Evolutionary conservation across 768 basidiomycete genomes (phyloP), one percentile per base, ranked within the genome.

Genomic region (Tulasnella sp.): DNA sequence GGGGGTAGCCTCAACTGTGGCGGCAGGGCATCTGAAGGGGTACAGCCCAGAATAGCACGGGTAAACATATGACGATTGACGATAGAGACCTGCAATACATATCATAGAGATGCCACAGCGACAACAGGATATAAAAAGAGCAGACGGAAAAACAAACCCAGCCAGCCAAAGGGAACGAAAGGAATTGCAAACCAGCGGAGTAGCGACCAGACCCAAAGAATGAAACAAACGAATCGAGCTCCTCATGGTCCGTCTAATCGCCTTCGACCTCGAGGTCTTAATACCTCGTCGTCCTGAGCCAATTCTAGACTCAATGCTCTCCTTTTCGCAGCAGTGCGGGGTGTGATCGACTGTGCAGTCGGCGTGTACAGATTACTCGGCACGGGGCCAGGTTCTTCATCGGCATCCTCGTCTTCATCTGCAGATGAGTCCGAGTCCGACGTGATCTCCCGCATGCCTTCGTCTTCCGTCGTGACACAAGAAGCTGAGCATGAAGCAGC

Each of bases 281-380:
- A 26, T 29, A n/a, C 40, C 11, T 66, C 64, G 29, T 67, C 67
- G 9, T 26, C 39, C 2, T 39, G 36, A 67, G 29, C 32, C 67
- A 37, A 8, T 40, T 67, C 67, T 26, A 41, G 22, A 14, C 67
- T 67, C 12, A 26, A 14, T 19, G 67, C 67, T 14, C 67, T 67
- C 40, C 67, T 35, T 29, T 67, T 67, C 19, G 67, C 67, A 67
- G 67, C 67, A 0, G 67, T 67, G 35, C 67, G 67, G n/a, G 67
- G 67, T 14, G 67, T 67, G 67, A 41, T 39, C 35, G 67, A n/a
- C 39, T 59, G 39, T 29, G 39, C 39, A 19, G 36, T 41, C 67
- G 39, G 35, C 67, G 29, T 7, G 36, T 44, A 42, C 67, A 67
- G 32, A 3, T 41, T 42, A 14, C 67, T 37, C 39, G 16, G 67